Conservation (phyloP, 306 rosid species). For the Delonix regia region DNA sequence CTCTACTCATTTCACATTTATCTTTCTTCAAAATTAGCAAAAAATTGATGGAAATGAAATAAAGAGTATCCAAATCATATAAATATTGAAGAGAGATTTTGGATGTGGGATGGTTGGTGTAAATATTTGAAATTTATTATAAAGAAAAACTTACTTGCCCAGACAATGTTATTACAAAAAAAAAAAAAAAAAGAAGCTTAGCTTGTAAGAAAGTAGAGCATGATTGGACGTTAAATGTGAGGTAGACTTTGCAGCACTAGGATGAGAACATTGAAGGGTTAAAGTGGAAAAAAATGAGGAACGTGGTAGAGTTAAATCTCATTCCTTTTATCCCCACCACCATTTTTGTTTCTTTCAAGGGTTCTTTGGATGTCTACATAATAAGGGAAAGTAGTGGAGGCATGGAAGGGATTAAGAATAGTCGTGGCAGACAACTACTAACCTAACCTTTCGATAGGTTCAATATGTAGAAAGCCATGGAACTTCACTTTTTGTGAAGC, state of each 20-base stretch:
- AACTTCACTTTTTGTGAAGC: constrained; percentile 12
- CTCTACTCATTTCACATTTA: too few species aligned
- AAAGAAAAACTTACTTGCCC: too few species aligned
- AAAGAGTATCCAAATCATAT: too few species aligned
- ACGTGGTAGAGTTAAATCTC: neutral
- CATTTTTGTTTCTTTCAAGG: neutral
- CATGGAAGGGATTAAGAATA: neutral
- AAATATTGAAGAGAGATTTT: too few species aligned
- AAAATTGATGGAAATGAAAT: too few species aligned
- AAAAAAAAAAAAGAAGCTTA: too few species aligned
- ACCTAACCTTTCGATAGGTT: constrained; percentile 27
- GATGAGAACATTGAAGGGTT: neutral
- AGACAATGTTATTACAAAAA: too few species aligned
- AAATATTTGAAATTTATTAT: too few species aligned
- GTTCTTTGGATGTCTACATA: neutral
- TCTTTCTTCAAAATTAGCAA: too few species aligned
- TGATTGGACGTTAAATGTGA: constrained; percentile 34
- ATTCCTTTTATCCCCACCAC: neutral
- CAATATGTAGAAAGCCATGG: neutral
- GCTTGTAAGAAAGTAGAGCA: constrained; percentile 29
- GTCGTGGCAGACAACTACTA: constrained; percentile 48
- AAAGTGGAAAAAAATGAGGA: neutral
- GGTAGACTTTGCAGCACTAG: neutral
- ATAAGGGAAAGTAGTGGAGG: neutral
- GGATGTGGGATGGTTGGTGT: too few species aligned